Percentiles rank a stretch among this genome's conserved stretches.
Conservation (phyloP, 1,284 basidiomycete species). For the Agroathelia rolfsii region DNA sequence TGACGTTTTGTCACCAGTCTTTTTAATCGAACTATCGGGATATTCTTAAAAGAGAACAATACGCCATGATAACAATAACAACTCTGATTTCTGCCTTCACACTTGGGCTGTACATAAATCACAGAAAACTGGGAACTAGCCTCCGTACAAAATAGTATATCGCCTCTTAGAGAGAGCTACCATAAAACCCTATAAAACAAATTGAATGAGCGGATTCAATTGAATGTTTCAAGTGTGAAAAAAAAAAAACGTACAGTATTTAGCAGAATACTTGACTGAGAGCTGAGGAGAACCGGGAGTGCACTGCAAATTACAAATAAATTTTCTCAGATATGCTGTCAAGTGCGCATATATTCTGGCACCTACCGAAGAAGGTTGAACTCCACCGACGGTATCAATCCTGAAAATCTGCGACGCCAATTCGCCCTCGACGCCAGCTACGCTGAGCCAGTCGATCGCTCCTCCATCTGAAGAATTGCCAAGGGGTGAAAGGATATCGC, state of each 20-base stretch:
- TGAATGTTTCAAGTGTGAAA: background rate
- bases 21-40: no score
- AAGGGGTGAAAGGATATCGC: constrained; percentile 33
- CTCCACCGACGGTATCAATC: constrained; percentile 49
- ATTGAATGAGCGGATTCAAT: constrained; percentile 2
- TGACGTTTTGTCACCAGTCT: no score
- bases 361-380: constrained; percentile 46
- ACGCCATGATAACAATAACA: no score
- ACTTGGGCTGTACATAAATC: no score
- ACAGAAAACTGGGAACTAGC: no score
- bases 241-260: constrained; percentile 33
- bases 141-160: no score
- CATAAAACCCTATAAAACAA: constrained; percentile 1
- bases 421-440: constrained; percentile 35
- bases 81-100: no score
- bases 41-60: no score
- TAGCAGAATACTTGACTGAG: constrained; percentile 39
- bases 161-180: constrained; percentile 5
- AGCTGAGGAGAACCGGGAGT: constrained; percentile 26
- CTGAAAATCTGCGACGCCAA: constrained; percentile 46
- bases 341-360: constrained; percentile 1
- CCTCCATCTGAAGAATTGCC: no score
- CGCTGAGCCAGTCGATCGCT: constrained; percentile 49
- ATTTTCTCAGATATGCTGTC: constrained; percentile 5
- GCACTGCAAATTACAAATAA: constrained; percentile 23